Evolutionary conservation across 352 stramenopile species (phyloP).

Genomic region (Pythium pectinolyticum): DNA sequence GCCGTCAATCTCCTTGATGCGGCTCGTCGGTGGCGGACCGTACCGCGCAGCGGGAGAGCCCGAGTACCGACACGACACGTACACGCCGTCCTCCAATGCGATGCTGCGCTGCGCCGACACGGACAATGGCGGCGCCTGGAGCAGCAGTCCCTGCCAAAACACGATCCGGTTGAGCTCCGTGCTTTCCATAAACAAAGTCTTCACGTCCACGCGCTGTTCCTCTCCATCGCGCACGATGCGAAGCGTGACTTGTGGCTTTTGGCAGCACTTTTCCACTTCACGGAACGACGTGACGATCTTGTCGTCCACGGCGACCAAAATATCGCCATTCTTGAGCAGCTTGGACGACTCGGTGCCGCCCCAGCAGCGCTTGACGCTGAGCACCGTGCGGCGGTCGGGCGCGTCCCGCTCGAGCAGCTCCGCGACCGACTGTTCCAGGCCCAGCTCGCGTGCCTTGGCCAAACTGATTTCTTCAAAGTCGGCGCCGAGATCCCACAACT

Average conservation of each 20-base stretch:
- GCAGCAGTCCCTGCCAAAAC: slow-evolving; percentile 89
- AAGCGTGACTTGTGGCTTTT: slow-evolving; percentile 77
- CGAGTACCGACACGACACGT: slow-evolving; percentile 86
- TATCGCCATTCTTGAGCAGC: slow-evolving; percentile 80
- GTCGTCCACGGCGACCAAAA: slow-evolving; percentile 83
- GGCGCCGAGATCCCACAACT: slow-evolving; percentile 80
- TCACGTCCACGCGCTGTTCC: slow-evolving; percentile 68
- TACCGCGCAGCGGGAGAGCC: slow-evolving; percentile 89
- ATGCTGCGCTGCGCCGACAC: slow-evolving; percentile 85
- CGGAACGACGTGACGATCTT: slow-evolving; percentile 85
- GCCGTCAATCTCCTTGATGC: slow-evolving; percentile 91
- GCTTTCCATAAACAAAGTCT: slow-evolving; percentile 76
- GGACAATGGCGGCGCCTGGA: slow-evolving; percentile 87
- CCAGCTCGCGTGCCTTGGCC: slow-evolving; percentile 86
- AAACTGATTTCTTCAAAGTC: slow-evolving; percentile 89
- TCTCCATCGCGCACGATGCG: slow-evolving; percentile 86
- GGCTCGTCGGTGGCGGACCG: slow-evolving; percentile 82
- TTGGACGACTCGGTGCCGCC: slow-evolving; percentile 70
- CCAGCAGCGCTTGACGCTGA: slow-evolving; percentile 77
- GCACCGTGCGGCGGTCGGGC: slow-evolving; percentile 70
- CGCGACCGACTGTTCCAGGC: slow-evolving; percentile 75
- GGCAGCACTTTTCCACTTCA: slow-evolving; percentile 78
- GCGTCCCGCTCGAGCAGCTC: slow-evolving; percentile 73
- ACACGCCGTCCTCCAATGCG: slow-evolving; percentile 80
- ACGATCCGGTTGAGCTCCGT: slow-evolving; percentile 91